A percentile compares a stretch with the other conserved stretches of the same genome.
These are phyloP conservation scores for Penicillium sp. DNA, from an alignment of 2,329 filamentous ascomycete species.

Conservation along the genomic window DNA sequence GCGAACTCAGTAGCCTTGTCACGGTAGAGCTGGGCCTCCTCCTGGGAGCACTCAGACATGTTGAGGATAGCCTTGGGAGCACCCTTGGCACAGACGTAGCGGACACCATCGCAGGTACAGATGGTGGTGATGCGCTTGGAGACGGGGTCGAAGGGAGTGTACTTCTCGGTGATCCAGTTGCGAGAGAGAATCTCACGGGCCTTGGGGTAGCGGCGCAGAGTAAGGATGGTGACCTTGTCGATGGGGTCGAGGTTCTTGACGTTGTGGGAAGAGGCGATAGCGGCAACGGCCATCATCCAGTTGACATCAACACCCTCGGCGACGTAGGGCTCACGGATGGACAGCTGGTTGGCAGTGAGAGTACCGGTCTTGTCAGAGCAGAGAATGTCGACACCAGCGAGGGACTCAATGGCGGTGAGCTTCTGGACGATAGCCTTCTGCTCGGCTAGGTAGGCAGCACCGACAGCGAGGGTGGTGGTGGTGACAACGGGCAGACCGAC, in stretches of 20 bases:
- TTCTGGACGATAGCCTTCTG: conserved; percentile 77
- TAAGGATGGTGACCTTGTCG: conserved; percentile 73
- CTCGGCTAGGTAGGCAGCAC: conserved; percentile 71
- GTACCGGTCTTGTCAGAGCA: conserved; percentile 82
- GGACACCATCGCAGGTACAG: conserved; percentile 64
- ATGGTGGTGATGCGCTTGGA: conserved; percentile 73
- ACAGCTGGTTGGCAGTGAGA: conserved; percentile 58
- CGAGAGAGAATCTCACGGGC: conserved; percentile 69
- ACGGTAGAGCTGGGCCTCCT: conserved; percentile 63
- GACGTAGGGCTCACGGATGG: conserved; percentile 71
- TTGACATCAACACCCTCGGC: conserved; percentile 72
- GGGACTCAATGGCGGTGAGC: conserved; percentile 71
- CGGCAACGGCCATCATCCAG: conserved; percentile 80
- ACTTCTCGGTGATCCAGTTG: conserved; percentile 73
- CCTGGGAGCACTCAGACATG: conserved; percentile 62
- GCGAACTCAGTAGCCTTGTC: conserved; percentile 71
- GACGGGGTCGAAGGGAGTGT: conserved; percentile 67
- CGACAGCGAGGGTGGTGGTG: conserved; percentile 71
- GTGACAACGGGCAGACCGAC: conserved; percentile 76
- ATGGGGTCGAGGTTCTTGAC: conserved; percentile 73
- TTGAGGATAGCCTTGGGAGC: conserved; percentile 70
- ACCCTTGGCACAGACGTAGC: conserved; percentile 70
- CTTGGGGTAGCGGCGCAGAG: conserved; percentile 71
- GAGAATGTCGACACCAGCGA: conserved; percentile 69
- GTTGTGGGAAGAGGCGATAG: conserved; percentile 72